Evolutionary conservation across 768 basidiomycete genomes (phyloP).

Genomic region (Suillus occidentalis): DNA sequence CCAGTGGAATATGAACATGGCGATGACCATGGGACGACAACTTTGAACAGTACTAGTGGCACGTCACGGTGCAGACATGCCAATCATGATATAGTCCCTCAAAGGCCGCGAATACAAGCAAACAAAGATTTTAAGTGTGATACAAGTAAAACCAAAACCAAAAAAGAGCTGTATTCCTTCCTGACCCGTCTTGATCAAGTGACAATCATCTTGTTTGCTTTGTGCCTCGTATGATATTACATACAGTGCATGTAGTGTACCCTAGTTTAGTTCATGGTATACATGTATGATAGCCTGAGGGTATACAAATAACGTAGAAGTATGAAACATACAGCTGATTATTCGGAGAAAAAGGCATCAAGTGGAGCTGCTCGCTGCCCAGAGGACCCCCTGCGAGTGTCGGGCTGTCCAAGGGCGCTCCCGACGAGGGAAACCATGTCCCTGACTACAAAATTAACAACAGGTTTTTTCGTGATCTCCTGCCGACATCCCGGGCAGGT

Average conservation of each 20-base stretch:
- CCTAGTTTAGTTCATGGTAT: slow-evolving; percentile 1
- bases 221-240: background rate
- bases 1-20: too few relatives aligned
- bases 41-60: too few relatives aligned
- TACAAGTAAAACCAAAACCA: too few relatives aligned
- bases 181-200: too few relatives aligned
- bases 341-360: slow-evolving; percentile 45
- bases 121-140: too few relatives aligned
- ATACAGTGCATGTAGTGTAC: background rate
- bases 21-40: too few relatives aligned
- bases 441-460: slow-evolving; percentile 64
- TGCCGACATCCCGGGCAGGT: slow-evolving; percentile 70
- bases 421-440: slow-evolving; percentile 51
- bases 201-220: too few relatives aligned
- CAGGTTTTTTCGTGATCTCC: slow-evolving; percentile 47
- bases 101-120: too few relatives aligned
- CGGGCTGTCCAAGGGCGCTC: slow-evolving; percentile 46
- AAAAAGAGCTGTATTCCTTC: too few relatives aligned
- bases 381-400: slow-evolving; percentile 28
- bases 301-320: background rate
- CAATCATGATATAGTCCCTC: too few relatives aligned
- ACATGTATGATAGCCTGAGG: too few relatives aligned
- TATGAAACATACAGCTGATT: slow-evolving; percentile 1
- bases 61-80: too few relatives aligned
- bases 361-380: slow-evolving; percentile 33